These are phyloP conservation scores for Rhizoclosmatium sp. DNA, from an alignment of 192 early-diverging fungal genomes.

Conservation along the genomic window DNA sequence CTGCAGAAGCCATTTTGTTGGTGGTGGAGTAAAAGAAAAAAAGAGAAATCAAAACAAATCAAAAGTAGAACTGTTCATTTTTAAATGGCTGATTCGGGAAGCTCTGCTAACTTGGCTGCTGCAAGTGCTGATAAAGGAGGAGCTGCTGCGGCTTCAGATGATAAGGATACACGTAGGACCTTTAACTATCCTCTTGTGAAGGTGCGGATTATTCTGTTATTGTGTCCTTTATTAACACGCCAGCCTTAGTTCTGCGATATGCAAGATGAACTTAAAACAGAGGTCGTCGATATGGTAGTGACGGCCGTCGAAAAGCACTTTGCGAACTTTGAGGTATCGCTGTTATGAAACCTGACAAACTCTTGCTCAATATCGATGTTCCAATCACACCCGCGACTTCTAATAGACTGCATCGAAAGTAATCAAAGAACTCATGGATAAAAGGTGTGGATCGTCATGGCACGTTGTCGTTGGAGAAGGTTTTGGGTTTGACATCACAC, in stretches of 20 bases:
- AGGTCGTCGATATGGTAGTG: conserved; percentile 68
- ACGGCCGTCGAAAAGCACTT: conserved; percentile 68
- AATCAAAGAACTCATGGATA: conserved; percentile 71
- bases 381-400: neutral
- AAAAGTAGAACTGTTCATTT: neutral
- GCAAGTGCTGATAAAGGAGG: conserved; percentile 39
- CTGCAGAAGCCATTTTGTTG: conserved; percentile 27
- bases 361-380: neutral
- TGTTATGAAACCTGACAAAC: neutral
- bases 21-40: conserved; percentile 12
- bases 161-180: conserved; percentile 58
- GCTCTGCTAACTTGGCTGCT: conserved; percentile 53
- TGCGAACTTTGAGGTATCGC: conserved; percentile 64
- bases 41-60: conserved; percentile 7
- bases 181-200: conserved; percentile 70
- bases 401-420: conserved; percentile 61
- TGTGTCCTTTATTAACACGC: neutral
- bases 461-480: conserved; percentile 71
- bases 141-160: conserved; percentile 50
- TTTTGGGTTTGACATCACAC: conserved; percentile 69
- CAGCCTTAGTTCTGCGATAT: conserved; percentile 59
- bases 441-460: conserved; percentile 67
- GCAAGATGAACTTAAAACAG: conserved; percentile 59
- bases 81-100: conserved; percentile 59
- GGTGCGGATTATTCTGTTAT: conserved; percentile 31